Conservation (phyloP, 441 rosid genomes). For the Brassica balearica region DNA sequence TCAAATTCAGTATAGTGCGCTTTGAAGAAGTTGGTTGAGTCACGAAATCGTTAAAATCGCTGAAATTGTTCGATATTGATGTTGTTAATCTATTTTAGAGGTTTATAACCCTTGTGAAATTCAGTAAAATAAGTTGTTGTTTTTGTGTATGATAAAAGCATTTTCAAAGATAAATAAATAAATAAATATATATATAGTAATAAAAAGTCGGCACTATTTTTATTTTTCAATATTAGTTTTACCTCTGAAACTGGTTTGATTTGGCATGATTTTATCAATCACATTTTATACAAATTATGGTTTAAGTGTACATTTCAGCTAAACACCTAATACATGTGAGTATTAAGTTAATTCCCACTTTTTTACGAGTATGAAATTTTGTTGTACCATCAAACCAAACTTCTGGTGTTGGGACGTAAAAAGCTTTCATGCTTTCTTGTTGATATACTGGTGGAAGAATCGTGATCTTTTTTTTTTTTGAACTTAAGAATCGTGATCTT, state of each 20-base stretch:
- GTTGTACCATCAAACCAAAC: conserved; percentile 4
- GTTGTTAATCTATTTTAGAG: conserved; percentile 1
- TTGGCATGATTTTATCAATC: not conserved
- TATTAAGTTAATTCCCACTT: not conserved
- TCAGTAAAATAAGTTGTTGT: not conserved
- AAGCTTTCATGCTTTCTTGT: conserved; percentile 25
- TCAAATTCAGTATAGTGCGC: conserved; percentile 10
- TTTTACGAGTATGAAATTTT: not conserved
- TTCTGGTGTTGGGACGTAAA: conserved; percentile 24
- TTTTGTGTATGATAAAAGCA: not conserved
- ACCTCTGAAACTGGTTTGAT: not conserved
- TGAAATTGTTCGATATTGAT: conserved; percentile 16
- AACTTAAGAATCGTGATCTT: conserved; percentile 41
- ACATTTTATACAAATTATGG: not conserved
- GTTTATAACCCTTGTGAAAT: not conserved
- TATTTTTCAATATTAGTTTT: not conserved
- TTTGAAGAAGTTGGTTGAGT: not conserved
- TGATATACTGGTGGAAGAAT: conserved; percentile 36
- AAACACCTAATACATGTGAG: not conserved
- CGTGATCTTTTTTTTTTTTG: conserved; percentile 32
- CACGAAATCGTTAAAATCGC: conserved; percentile 1
- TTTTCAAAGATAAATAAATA: not conserved
- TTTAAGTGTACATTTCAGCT: not conserved
- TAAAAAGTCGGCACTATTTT: not conserved
- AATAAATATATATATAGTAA: not conserved